Evolutionary conservation across 441 rosid species (phyloP).

Genomic region (Arabidopsis hybrid): DNA sequence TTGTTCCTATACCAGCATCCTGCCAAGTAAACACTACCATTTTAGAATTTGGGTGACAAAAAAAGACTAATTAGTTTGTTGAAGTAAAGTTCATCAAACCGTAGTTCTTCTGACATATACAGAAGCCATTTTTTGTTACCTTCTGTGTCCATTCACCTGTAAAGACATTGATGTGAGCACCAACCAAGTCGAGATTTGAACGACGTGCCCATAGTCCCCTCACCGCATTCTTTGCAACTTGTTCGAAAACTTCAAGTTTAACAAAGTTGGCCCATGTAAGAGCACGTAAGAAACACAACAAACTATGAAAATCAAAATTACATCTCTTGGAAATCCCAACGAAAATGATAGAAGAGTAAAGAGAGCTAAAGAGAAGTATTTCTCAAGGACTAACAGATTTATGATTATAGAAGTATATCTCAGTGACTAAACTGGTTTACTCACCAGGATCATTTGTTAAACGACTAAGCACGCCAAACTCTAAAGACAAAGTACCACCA

Average conservation of each 20-base stretch:
- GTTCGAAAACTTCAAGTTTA: slow-evolving; percentile 78
- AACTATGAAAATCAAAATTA: neutral
- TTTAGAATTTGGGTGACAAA: slow-evolving; percentile 26
- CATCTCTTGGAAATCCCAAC: slow-evolving; percentile 12
- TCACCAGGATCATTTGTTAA: slow-evolving; percentile 95
- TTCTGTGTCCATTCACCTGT: slow-evolving; percentile 99
- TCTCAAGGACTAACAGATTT: too few relatives aligned
- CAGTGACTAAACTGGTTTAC: slow-evolving; percentile 36
- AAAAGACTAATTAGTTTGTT: neutral
- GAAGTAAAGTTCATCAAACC: slow-evolving; percentile 4
- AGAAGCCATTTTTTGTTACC: slow-evolving; percentile 50
- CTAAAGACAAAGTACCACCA: slow-evolving; percentile 97
- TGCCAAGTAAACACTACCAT: slow-evolving; percentile 51
- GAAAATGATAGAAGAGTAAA: neutral
- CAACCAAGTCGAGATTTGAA: slow-evolving; percentile 88
- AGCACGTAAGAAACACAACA: slow-evolving; percentile 20
- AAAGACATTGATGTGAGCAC: slow-evolving; percentile 98
- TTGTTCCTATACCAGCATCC: slow-evolving; percentile 99
- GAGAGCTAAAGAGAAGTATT: neutral
- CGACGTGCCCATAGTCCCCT: slow-evolving; percentile 98
- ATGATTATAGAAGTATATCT: neutral
- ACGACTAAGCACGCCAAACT: slow-evolving; percentile 92
- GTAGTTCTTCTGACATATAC: slow-evolving; percentile 5
- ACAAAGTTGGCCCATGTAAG: slow-evolving; percentile 33
- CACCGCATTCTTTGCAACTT: slow-evolving; percentile 94